Evolutionary conservation across 2,329 filamentous ascomycete species (phyloP), one percentile per base, ranked within the genome.

Genomic region (Verticillium isaacii): DNA sequence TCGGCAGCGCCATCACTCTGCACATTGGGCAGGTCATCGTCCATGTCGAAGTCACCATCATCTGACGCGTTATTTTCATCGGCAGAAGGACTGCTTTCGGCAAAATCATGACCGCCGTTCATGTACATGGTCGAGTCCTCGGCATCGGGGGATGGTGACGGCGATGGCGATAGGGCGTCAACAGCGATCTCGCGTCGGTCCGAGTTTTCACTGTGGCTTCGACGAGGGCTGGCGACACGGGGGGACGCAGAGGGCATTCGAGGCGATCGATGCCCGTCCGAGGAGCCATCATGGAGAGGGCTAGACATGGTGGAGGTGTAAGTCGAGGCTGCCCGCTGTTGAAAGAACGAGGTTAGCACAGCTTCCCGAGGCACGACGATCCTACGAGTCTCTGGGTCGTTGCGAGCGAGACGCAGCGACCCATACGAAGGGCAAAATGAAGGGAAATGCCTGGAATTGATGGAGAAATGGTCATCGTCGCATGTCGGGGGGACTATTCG

Each of bases 1-100:
- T 83, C 82, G 58, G 78, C 76, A 58, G 71, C 75, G 61, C 74
- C 77, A 60, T 82, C 80, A 62, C 79, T 80, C 59, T 78, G 79
- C 2, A 71, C 74, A 50, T 75, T 77, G 72, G 77, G 85, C 32
- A 60, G 61, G 65, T 45, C 64, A 9, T 61, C 63, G 65, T 86
- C 88, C 75, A 89, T 87, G 72, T 92, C 90, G 71, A 90, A 96
- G 74, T 97, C 92, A 66, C 77, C 88, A 74, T 90, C 87, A 63
- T 89, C 86, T 5, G 84, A 87, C 64, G 78, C 84, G 70, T 87
- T 65, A 2, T 65, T 82, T 64, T 85, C 80, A 29, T 80, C 75
- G 52, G 79, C 82, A 1, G 82, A 79, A 50, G 77, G 78, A 62
- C 81, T 77, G 50, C 75, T 76, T 61, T 80, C 79, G n/a, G 80